These are phyloP conservation scores for Pseudoturritis turrita DNA, from an alignment of 345 rosid genomes.

Conservation along the genomic window DNA sequence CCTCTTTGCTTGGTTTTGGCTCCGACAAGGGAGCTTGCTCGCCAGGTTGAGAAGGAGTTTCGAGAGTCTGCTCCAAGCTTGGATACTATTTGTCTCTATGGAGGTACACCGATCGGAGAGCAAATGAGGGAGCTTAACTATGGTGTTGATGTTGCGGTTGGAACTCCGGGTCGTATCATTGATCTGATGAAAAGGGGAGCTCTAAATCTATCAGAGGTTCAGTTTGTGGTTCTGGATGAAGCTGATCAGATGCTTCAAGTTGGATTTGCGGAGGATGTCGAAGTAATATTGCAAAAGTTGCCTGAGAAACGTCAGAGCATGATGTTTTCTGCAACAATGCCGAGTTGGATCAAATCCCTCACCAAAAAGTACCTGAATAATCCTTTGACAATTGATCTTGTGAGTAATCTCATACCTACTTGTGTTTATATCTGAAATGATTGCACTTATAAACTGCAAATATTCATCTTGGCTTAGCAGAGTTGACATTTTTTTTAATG, in stretches of 20 bases:
- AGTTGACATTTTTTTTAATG: not conserved
- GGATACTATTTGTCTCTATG: constrained; percentile 85
- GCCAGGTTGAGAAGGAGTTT: constrained; percentile 90
- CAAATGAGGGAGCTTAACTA: constrained; percentile 78
- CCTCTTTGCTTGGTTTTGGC: constrained; percentile 90
- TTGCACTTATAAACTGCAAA: not conserved
- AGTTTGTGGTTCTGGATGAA: constrained; percentile 88
- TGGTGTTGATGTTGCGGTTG: constrained; percentile 89
- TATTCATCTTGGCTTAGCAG: not conserved
- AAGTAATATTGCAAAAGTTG: constrained; percentile 59
- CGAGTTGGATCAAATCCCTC: constrained; percentile 75
- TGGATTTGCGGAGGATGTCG: constrained; percentile 93
- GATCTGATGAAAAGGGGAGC: constrained; percentile 91
- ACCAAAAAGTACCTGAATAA: constrained; percentile 63
- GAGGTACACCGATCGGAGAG: constrained; percentile 68
- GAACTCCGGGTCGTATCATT: constrained; percentile 96
- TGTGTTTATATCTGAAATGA: not conserved
- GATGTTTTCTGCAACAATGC: constrained; percentile 99
- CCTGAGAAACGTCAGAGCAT: constrained; percentile 77
- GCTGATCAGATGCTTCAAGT: constrained; percentile 99
- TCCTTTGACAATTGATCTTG: constrained; percentile 89
- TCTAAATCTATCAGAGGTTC: constrained; percentile 66
- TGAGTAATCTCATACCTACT: constrained; percentile 35
- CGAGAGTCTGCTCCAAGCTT: constrained; percentile 70
- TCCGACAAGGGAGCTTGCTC: constrained; percentile 95